Evolutionary conservation across 2,329 filamentous ascomycete genomes (phyloP).

Genomic region (Neofusicoccum sp.): DNA sequence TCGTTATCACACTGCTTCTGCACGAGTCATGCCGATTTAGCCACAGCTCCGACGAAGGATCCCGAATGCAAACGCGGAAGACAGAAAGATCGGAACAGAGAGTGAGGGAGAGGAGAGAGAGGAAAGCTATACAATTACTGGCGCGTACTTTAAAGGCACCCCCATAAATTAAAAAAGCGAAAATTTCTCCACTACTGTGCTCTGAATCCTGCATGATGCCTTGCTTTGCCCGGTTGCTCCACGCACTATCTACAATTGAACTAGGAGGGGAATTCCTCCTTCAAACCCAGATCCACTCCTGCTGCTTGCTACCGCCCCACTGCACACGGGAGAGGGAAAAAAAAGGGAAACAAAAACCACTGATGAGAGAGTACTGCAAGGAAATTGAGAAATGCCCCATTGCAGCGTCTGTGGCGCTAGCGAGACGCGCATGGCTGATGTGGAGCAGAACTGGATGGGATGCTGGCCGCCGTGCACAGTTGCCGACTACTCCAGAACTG

Average conservation of each 20-base stretch:
- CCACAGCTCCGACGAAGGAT: not conserved
- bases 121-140: constrained; percentile 17
- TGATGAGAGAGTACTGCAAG: constrained; percentile 6
- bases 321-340: not conserved
- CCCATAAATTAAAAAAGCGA: not conserved
- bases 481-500: not conserved
- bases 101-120: not conserved
- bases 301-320: constrained; percentile 12
- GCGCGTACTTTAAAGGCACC: constrained; percentile 12
- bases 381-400: not conserved
- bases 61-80: not conserved
- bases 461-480: too few relatives aligned
- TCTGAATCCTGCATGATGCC: constrained; percentile 17
- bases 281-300: constrained; percentile 14
- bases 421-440: not conserved
- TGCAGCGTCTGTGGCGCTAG: not conserved
- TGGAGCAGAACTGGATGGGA: not conserved
- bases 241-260: constrained; percentile 28
- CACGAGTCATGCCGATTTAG: constrained; percentile 3
- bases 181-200: constrained; percentile 17
- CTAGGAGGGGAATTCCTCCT: constrained; percentile 18
- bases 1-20: not conserved
- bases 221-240: constrained; percentile 19
- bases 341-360: not conserved
- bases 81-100: not conserved